Evolutionary conservation across 371 early-diverging fungal genomes (phyloP), one percentile per base, ranked within the genome.

Genomic region (Rhizopus delemar): DNA sequence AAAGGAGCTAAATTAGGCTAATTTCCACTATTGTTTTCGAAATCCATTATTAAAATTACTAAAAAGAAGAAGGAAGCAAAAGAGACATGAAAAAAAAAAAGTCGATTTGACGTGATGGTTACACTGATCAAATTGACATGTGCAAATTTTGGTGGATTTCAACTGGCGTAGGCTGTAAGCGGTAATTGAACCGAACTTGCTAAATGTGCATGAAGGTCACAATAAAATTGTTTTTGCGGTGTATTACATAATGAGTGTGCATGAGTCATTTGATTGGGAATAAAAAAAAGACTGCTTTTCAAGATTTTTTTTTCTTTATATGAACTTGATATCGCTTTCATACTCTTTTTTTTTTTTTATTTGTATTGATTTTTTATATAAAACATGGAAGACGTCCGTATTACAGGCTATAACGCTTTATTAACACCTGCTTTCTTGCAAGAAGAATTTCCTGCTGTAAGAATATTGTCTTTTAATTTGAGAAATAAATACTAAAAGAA

Each of bases 361-460:
- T 35, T 38, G 8, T 51, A 12, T 52, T 52, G 2, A 34, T 36
- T 52, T 15, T 34, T 8, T 36, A 15, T 16, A 34, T 35, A 22
- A 34, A 65, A 52, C 41, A 84, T 86, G 83, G 85, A 84, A 70
- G 86, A 86, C 64, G 74, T 86, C 56, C 83, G 86, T 60, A 78
- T 86, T 53, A 70, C 77, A 31, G 83, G 84, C 51, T 84, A 86
- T 73, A 80, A 82, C 22, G 81, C 86, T 29, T 70, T 86, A 39
- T 62, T 86, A 29, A 78, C 82, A 49, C 86, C 86, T 49, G 75
- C 83, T 56, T 77, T 76, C 63, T 68, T 86, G 39, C 83, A 83
- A 60, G 83, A 82, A 65, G 86, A 86, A 59, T 68, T 77, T 38
- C 83, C 86, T 46, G 63, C 79, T 61, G 86, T 86, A 80, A 74